Conservation (phyloP, 495 filamentous ascomycete species). For the Elaphomyces granulatus region DNA sequence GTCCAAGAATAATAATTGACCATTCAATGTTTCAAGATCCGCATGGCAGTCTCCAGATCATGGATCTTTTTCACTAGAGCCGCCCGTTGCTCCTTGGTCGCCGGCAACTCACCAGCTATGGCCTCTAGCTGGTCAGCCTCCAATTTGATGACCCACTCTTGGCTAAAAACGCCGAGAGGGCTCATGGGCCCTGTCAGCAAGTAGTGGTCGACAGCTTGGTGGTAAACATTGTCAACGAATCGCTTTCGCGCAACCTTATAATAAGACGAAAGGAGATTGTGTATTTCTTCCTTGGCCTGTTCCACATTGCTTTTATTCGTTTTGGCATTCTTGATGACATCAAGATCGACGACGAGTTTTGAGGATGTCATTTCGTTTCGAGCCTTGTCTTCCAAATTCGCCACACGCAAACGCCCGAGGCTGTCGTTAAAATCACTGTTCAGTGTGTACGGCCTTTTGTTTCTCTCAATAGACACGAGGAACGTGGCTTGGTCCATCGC, state of each 20-base stretch:
- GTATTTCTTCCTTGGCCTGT: constrained; percentile 31
- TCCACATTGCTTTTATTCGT: too few species aligned
- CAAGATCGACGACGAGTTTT: too few species aligned
- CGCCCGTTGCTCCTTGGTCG: constrained; percentile 15
- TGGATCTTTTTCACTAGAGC: constrained; percentile 24
- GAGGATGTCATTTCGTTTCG: constrained; percentile 1
- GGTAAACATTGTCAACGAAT: constrained; percentile 42
- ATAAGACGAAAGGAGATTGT: constrained; percentile 44
- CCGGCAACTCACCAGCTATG: constrained; percentile 34
- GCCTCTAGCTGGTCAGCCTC: constrained; percentile 22
- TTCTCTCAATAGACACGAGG: constrained; percentile 36
- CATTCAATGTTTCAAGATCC: too few species aligned
- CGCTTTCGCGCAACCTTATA: constrained; percentile 43
- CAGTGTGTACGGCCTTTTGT: constrained; percentile 30
- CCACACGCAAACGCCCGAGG: too few species aligned
- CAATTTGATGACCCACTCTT: constrained; percentile 21
- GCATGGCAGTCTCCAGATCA: constrained; percentile 29
- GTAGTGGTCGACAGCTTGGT: constrained; percentile 24
- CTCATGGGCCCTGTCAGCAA: constrained; percentile 21
- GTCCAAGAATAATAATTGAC: too few species aligned
- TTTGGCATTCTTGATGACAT: constrained; percentile 1
- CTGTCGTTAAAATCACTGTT: constrained; percentile 41
- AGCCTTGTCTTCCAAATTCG: too few species aligned
- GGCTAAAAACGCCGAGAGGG: constrained; percentile 22
- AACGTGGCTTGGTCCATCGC: constrained; percentile 30